Evolutionary conservation across 2,329 filamentous ascomycete genomes (phyloP), one percentile per base, ranked within the genome.

Genomic region (Arthrobotrys sphaeroides): DNA sequence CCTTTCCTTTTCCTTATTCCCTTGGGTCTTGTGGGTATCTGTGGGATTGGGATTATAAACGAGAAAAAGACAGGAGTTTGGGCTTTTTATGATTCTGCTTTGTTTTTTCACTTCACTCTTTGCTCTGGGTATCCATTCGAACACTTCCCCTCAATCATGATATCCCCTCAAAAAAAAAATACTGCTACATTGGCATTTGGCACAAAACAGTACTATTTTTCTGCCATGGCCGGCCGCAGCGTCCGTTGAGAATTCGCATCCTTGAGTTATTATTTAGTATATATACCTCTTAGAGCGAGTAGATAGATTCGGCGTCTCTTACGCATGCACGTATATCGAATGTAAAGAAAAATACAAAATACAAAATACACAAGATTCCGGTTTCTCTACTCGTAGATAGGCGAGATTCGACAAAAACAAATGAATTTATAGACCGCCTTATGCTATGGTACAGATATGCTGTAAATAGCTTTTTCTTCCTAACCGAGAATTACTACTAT

Each of bases 61-160:
- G 28, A 45, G 55, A 57, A 55, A 59, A 60, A 53, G 69, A 73
- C 24, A 33, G 69, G 69, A 61, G 69, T 67, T 73, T 61, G 36
- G 61, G 24, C 10, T 45, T 47, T 20, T 16, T 61, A 36, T 70
- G 1, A 1, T 53, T 40, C 28, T 60, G 10, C 7, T 22, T n/a
- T 13, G 24, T 10, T 53, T 43, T 49, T 67, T 55, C 6, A 9
- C 40, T 53, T 36, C 33, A 31, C 66, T 77, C 43, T 60, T 78
- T 55, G 10, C 31, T 28, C 13, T 5, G 13, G 6, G 24, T 28
- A n/a, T 62, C 61, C 42, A 77, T 67, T 66, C 53, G 68, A 77
- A 60, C 22, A 51, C 59, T 53, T 73, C 22, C 33, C 2, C 36
- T 36, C 13, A 7, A 31, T 36, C 9, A 49, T 40, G 31, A 67